These are phyloP conservation scores for Corymbia calophylla DNA, from an alignment of 441 rosid genomes.

Conservation along the genomic window DNA sequence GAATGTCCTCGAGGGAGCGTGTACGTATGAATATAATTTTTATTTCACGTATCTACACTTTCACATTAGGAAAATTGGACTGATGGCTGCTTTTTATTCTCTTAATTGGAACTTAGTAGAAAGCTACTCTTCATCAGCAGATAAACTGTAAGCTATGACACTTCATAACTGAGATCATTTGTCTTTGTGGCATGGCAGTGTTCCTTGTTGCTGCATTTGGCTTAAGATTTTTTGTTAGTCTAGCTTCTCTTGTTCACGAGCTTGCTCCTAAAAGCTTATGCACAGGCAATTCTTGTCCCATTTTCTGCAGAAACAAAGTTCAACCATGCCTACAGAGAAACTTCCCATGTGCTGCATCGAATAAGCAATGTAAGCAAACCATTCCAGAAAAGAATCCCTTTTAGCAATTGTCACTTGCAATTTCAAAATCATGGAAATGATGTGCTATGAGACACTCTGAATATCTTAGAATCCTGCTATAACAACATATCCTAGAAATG, in stretches of 20 bases:
- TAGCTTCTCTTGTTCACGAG: not conserved
- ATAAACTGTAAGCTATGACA: constrained; percentile 42
- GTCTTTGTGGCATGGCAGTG: not conserved
- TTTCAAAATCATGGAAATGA: not conserved
- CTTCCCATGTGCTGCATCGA: constrained; percentile 51
- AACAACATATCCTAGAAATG: not conserved
- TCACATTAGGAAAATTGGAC: not conserved
- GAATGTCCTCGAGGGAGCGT: constrained; percentile 54
- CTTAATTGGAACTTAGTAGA: constrained; percentile 69
- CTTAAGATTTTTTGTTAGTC: not conserved
- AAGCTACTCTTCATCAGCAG: constrained; percentile 40
- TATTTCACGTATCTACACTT: not conserved
- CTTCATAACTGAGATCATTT: not conserved
- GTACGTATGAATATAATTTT: constrained; percentile 29
- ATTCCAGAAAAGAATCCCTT: not conserved
- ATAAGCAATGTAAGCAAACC: constrained; percentile 36
- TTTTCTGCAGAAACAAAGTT: constrained; percentile 45
- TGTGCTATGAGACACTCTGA: not conserved
- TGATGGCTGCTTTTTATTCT: not conserved
- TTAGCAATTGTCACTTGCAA: not conserved
- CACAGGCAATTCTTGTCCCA: not conserved
- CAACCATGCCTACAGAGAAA: constrained; percentile 54
- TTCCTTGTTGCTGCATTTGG: not conserved
- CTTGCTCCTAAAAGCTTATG: not conserved
- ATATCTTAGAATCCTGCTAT: not conserved